Conservation (phyloP, 139 green algal species). For the Pleodorina starrii region DNA sequence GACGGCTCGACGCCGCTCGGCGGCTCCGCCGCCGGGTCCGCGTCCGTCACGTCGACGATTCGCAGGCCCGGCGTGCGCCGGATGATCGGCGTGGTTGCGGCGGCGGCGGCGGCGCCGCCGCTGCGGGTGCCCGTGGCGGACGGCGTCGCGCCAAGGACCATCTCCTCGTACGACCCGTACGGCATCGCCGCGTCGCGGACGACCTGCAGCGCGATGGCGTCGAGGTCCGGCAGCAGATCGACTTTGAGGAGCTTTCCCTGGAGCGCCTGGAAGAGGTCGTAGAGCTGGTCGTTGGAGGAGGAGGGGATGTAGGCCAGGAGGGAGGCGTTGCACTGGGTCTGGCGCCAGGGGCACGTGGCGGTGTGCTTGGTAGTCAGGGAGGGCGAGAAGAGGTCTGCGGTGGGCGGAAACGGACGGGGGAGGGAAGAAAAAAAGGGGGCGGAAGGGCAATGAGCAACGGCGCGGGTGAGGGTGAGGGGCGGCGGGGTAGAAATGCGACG, state of each 20-base stretch:
- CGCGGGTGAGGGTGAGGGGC: too few species aligned
- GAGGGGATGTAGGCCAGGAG: conserved; percentile 72
- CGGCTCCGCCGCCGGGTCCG: background rate
- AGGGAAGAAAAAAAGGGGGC: too few species aligned
- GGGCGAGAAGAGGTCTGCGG: conserved; percentile 37
- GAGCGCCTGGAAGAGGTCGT: background rate
- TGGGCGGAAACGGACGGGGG: background rate
- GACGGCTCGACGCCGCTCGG: too few species aligned
- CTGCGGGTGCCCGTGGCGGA: too few species aligned
- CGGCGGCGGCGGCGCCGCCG: too few species aligned
- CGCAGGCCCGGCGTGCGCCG: background rate
- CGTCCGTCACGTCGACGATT: conserved; percentile 2
- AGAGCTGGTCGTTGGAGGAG: conserved; percentile 16
- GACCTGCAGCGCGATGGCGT: conserved; percentile 25
- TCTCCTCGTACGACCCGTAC: conserved; percentile 38
- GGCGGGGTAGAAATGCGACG: too few species aligned
- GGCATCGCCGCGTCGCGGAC: conserved; percentile 2
- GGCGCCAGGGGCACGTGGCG: conserved; percentile 72
- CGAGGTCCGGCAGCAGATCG: conserved; percentile 51
- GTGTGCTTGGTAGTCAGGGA: conserved; percentile 64
- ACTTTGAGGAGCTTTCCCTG: conserved; percentile 32
- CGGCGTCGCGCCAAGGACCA: conserved; percentile 8
- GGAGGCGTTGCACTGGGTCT: conserved; percentile 51
- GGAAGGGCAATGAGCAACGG: too few species aligned
- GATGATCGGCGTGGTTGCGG: background rate